phyloP scores from a whole-genome alignment of 148 eudicot species.

The Persicaria maculosa region DNA sequence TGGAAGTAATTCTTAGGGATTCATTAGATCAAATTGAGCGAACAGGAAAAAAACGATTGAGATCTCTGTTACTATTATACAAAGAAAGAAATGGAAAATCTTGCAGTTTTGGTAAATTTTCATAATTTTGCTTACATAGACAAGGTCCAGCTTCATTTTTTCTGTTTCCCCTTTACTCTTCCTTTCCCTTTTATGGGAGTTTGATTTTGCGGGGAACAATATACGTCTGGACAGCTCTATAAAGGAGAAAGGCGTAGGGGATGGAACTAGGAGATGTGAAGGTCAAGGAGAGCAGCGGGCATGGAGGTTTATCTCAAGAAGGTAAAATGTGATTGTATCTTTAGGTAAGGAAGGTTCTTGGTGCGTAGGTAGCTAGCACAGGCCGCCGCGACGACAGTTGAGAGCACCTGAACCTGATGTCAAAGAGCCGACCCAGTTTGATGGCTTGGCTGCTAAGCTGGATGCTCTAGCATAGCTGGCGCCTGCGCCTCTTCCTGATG shows the following conservation, averaged over 20 bases:
- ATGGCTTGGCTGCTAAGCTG: conserved; percentile 81
- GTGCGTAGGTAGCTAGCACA: conserved; percentile 21
- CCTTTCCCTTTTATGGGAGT: background rate
- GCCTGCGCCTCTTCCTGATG: conserved; percentile 70
- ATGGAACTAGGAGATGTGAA: background rate
- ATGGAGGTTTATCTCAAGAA: background rate
- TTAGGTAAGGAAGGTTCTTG: background rate
- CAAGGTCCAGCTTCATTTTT: background rate
- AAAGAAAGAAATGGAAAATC: background rate
- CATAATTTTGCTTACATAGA: conserved; percentile 1
- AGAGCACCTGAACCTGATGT: conserved; percentile 74
- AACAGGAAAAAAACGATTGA: background rate
- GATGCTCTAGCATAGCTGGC: conserved; percentile 86
- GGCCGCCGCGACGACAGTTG: conserved; percentile 39
- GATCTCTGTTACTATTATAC: background rate
- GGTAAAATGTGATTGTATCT: background rate
- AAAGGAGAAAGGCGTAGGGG: background rate
- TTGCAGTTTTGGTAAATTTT: conserved; percentile 1
- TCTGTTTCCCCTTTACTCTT: background rate
- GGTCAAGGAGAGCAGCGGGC: background rate
- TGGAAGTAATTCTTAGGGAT: background rate
- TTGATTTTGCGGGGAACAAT: background rate
- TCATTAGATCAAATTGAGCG: background rate
- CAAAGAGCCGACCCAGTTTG: conserved; percentile 48
- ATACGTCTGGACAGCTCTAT: background rate